Evolutionary conservation across 1,284 basidiomycete species (phyloP), one percentile per base, ranked within the genome.

Genomic region (Tranzscheliella williamsii): DNA sequence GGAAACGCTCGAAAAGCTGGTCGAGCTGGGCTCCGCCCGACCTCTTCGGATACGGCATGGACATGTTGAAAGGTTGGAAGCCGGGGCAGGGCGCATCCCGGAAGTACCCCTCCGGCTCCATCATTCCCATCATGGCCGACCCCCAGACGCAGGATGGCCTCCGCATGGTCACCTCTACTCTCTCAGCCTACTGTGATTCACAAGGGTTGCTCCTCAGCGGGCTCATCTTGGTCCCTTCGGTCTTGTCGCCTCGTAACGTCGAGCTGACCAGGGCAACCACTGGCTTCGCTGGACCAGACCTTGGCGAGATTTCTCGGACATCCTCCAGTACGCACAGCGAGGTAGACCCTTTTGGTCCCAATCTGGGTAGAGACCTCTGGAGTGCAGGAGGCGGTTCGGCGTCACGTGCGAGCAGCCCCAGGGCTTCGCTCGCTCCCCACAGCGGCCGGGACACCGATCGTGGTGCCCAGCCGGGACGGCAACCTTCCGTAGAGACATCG

Each of bases 21-120:
- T 64, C 61, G 13, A 47, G 33, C n/a, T 67, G 67, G 67, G 43
- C 52, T 42, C 60, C 32, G 2, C 54, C 67, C 1, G 66, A 57
- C 26, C 44, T 70, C 13, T 58, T 67, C 23, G 67, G 67, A 0
- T 60, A 56, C 21, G 64, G 61, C 20, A 46, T 52, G 22, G 67
- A 70, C 39, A 61, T 68, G 61, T 49, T 70, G 27, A 70, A 70
- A 47, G 67, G 67, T n/a, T 63, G 62, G 50, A 45, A 48, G 41
- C 53, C 67, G 2, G 67, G 67, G 11, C 40, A 44, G 6, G 41
- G 26, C 12, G 45, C 38, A 1, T 9, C 11, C 11, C 50, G 43
- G 7, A 55, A 45, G 16, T 40, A 47, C 1, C 18, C 51, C 2
- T 45, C 60, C 2, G 63, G 63, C 4, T 49, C 57, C 17, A 62